phyloP scores from a whole-genome alignment of 176 grass and related monocot genomes.

The Ampelocalamus luodianensis region DNA sequence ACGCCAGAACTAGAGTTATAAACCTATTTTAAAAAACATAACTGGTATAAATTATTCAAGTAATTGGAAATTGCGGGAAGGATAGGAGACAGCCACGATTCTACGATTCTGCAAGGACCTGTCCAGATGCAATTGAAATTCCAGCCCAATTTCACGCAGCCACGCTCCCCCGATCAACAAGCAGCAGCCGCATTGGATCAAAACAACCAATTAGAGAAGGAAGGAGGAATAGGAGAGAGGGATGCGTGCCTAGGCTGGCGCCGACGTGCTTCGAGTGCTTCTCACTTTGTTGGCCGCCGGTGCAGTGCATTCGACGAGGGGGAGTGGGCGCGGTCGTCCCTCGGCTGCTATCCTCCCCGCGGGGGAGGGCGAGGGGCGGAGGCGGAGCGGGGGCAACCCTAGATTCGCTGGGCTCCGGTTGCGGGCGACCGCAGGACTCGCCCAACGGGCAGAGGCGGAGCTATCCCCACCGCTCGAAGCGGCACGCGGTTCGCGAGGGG shows the following conservation, averaged over 20 bases:
- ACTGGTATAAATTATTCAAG: not conserved
- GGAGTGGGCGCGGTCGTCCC: not conserved
- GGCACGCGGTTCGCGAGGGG: constrained; percentile 24
- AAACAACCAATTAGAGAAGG: not conserved
- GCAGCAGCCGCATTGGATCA: constrained; percentile 23
- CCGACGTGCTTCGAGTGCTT: constrained; percentile 14
- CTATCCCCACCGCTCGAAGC: constrained; percentile 6
- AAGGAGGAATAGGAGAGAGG: not conserved
- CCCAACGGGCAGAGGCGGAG: not conserved
- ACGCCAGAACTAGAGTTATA: not conserved
- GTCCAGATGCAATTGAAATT: not conserved
- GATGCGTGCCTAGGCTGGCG: constrained; percentile 33
- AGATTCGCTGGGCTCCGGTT: constrained; percentile 30
- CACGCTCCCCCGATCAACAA: not conserved
- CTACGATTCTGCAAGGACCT: not conserved
- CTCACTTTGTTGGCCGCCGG: constrained; percentile 10
- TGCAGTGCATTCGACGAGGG: constrained; percentile 30
- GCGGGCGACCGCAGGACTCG: constrained; percentile 6
- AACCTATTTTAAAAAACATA: not conserved
- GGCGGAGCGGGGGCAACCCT: constrained; percentile 37
- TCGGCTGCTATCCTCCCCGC: not conserved
- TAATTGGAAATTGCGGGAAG: not conserved
- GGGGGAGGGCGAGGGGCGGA: not conserved
- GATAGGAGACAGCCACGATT: not conserved
- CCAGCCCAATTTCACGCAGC: not conserved